Base-by-base conservation (phyloP, 805 yeast species). In the Hagleromyces aurorensis region DNA sequence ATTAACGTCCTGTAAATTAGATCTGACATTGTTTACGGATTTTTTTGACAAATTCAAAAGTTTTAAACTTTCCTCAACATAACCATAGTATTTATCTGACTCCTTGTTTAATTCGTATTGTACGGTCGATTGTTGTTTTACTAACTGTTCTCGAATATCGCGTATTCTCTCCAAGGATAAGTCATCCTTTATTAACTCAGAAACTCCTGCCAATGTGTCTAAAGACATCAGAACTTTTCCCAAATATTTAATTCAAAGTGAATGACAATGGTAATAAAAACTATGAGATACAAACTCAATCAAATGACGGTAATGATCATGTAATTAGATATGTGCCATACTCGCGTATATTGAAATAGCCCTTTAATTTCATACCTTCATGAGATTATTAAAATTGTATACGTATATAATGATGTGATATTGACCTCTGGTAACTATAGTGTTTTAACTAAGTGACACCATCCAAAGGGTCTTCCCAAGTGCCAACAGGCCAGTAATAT, bases 71-170 rank as follows among this genome's bases (percentile, higher is more conserved):
- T 63, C 60, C 40, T 72, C 57, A 2, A 81, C 69, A 6, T 70
- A 57, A 25, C 72, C 75, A 34, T 73, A 69, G 41, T 76, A 84
- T 21, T 67, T 67, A 47, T 71, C 74, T n/a, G 84, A 72, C 29
- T 78, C 80, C 22, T 79, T 59, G 44, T 72, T 74, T 40, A 89
- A 62, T 49, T 85, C 89, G 27, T 78, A 64, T 43, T 84, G 95
- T 8, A 85, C 62, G 3, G 80, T 68, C 0, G 78, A 67, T 51
- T 82, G 83, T 48, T 89, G 95, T 40, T 76, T 77, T 5, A 52
- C 37, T 27, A 80, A 56, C 35, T 74, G 79, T 30, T 67, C 72
- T 32, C 69, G 69, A 16, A 80, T 55, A 6, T 62, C 56, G 7
- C 62, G 56, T 5, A 79, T 65, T 33, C 70, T 73, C 29, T 64